Evolutionary conservation across 2,329 filamentous ascomycete species (phyloP).

Genomic region (Leptosphaerulina australis): DNA sequence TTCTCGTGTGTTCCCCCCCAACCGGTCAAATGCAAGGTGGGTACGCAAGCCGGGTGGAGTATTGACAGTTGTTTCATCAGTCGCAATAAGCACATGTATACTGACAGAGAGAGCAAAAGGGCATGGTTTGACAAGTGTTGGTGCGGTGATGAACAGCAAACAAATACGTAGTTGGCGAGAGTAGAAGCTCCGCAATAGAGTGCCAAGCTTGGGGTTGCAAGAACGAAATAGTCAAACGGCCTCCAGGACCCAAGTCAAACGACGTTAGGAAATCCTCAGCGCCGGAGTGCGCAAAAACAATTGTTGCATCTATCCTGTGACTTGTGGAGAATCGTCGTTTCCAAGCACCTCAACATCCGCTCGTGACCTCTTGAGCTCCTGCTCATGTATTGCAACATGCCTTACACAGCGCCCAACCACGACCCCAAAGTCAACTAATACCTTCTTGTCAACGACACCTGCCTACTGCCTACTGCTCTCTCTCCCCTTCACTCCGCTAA

Average conservation of each 20-base stretch:
- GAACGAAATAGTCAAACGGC: not conserved
- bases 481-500: conserved; percentile 1
- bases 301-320: conserved; percentile 20
- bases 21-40: not conserved
- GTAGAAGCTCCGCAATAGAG: not conserved
- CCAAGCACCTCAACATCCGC: conserved; percentile 6
- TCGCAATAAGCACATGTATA: not conserved
- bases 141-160: not conserved
- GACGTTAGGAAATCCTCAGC: not conserved
- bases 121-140: not conserved
- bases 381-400: conserved; percentile 6
- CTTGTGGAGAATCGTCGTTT: conserved; percentile 5
- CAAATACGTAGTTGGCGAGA: not conserved
- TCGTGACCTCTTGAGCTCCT: conserved; percentile 1
- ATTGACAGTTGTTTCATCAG: not conserved
- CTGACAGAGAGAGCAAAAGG: not conserved
- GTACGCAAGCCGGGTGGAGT: not conserved
- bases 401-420: not conserved
- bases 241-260: not conserved
- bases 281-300: conserved; percentile 1
- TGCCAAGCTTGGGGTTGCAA: not conserved
- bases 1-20: not conserved
- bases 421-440: not conserved
- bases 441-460: conserved; percentile 1
- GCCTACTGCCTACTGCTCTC: not conserved